These are phyloP conservation scores for Trypanosoma melophagium DNA, from an alignment of 208 protist genomes.

Conservation along the genomic window DNA sequence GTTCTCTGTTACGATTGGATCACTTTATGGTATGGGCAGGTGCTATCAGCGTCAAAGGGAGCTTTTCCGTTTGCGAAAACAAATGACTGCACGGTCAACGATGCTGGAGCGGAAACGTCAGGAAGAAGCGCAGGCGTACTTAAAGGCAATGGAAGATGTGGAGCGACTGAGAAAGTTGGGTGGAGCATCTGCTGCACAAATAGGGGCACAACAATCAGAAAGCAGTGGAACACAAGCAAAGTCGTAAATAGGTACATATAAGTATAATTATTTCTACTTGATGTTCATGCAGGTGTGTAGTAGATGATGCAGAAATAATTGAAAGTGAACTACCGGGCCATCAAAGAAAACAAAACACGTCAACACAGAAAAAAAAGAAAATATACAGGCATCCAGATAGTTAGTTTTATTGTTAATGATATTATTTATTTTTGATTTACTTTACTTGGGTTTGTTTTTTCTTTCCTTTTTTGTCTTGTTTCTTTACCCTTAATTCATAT, in stretches of 20 bases:
- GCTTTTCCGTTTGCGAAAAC: slow-evolving; percentile 64
- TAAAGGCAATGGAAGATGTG: slow-evolving; percentile 65
- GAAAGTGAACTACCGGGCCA: neutral
- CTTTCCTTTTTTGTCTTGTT: neutral
- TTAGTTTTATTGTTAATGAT: slow-evolving; percentile 6
- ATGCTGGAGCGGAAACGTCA: slow-evolving; percentile 61
- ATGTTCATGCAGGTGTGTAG: neutral
- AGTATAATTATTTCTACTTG: neutral
- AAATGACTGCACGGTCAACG: slow-evolving; percentile 41
- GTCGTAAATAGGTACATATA: slow-evolving; percentile 1
- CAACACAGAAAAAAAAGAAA: neutral
- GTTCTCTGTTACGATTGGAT: slow-evolving; percentile 75
- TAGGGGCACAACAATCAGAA: slow-evolving; percentile 6
- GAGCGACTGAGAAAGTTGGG: slow-evolving; percentile 49
- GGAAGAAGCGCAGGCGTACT: slow-evolving; percentile 68
- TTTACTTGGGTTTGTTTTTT: slow-evolving; percentile 1
- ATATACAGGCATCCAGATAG: neutral
- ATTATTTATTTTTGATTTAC: slow-evolving; percentile 8
- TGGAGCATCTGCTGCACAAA: slow-evolving; percentile 11
- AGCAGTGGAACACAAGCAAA: neutral
- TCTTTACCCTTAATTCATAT: neutral
- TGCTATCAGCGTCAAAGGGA: slow-evolving; percentile 78
- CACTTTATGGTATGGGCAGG: slow-evolving; percentile 73
- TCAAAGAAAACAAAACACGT: too few species aligned
- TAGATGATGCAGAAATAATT: neutral